A percentile compares a stretch with the other conserved stretches of the same genome.
phyloP scores from a whole-genome alignment of 2,329 filamentous ascomycete genomes.

The Xylariales sp. region DNA sequence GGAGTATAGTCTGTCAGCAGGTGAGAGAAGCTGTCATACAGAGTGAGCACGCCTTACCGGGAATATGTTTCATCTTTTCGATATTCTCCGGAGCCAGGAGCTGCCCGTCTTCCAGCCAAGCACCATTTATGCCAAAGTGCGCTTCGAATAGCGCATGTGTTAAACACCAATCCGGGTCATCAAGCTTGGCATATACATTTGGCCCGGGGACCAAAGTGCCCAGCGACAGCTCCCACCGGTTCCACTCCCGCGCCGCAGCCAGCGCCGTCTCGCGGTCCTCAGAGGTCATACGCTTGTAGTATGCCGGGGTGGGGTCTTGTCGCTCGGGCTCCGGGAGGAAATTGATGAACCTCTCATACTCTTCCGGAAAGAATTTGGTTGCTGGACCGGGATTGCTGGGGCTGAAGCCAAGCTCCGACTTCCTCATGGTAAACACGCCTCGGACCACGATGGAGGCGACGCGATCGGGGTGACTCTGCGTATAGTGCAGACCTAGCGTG shows the following conservation, averaged over 20 bases:
- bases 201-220: not conserved
- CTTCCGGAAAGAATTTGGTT: slow-evolving; percentile 10
- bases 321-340: slow-evolving; percentile 10
- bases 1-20: too few relatives aligned
- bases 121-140: slow-evolving; percentile 7
- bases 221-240: not conserved
- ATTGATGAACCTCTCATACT: slow-evolving; percentile 10
- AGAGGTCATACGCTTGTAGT: not conserved
- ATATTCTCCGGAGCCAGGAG: slow-evolving; percentile 9
- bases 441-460: slow-evolving; percentile 18
- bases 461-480: slow-evolving; percentile 33
- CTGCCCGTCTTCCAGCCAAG: slow-evolving; percentile 10
- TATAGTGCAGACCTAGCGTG: slow-evolving; percentile 37
- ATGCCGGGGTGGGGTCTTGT: not conserved
- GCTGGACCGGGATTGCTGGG: slow-evolving; percentile 8
- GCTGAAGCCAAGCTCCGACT: not conserved
- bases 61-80: slow-evolving; percentile 12
- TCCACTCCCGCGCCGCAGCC: not conserved
- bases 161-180: slow-evolving; percentile 8
- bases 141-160: slow-evolving; percentile 11
- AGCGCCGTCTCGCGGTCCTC: not conserved
- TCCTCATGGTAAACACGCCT: not conserved
- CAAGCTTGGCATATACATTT: not conserved
- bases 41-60: slow-evolving; percentile 8
- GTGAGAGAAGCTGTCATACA: too few relatives aligned